Evolutionary conservation across 495 filamentous ascomycete species (phyloP).

Genomic region (Cryomyces minteri): DNA sequence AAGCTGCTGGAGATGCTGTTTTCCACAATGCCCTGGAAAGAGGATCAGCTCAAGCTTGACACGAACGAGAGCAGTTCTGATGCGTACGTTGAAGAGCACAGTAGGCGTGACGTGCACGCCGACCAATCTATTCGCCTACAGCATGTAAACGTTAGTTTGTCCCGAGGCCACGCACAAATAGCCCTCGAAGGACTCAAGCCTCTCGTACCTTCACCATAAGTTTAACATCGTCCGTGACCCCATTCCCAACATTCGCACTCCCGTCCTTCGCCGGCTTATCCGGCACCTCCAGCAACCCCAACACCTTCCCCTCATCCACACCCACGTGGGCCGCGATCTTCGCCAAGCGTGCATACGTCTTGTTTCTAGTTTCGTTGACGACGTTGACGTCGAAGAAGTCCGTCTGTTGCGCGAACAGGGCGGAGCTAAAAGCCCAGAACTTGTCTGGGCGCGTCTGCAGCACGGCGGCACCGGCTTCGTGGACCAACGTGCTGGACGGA

Average conservation of each 20-base stretch:
- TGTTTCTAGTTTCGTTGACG: slow-evolving; percentile 64
- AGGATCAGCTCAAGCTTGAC: background rate
- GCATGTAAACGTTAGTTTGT: background rate
- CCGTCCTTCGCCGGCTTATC: slow-evolving; percentile 44
- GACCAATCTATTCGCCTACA: slow-evolving; percentile 41
- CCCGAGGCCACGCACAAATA: background rate
- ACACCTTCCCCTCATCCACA: slow-evolving; percentile 44
- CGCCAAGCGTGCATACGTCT: slow-evolving; percentile 64
- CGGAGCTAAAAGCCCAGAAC: slow-evolving; percentile 61
- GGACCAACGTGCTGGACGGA: slow-evolving; percentile 67
- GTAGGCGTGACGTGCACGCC: slow-evolving; percentile 85
- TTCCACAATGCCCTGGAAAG: slow-evolving; percentile 48
- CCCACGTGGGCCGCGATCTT: slow-evolving; percentile 47
- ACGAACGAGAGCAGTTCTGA: background rate
- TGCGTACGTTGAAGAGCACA: slow-evolving; percentile 56
- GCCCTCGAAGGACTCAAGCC: background rate
- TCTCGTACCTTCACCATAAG: slow-evolving; percentile 50
- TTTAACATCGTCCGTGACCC: slow-evolving; percentile 71
- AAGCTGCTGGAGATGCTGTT: slow-evolving; percentile 61
- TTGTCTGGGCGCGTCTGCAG: slow-evolving; percentile 42
- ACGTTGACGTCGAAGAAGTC: slow-evolving; percentile 69
- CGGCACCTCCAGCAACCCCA: slow-evolving; percentile 41
- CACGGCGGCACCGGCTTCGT: slow-evolving; percentile 75
- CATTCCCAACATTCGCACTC: slow-evolving; percentile 56
- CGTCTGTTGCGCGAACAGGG: slow-evolving; percentile 49